Evolutionary conservation across 2,329 filamentous ascomycete species (phyloP).

Genomic region (Aspergillus neotritici): DNA sequence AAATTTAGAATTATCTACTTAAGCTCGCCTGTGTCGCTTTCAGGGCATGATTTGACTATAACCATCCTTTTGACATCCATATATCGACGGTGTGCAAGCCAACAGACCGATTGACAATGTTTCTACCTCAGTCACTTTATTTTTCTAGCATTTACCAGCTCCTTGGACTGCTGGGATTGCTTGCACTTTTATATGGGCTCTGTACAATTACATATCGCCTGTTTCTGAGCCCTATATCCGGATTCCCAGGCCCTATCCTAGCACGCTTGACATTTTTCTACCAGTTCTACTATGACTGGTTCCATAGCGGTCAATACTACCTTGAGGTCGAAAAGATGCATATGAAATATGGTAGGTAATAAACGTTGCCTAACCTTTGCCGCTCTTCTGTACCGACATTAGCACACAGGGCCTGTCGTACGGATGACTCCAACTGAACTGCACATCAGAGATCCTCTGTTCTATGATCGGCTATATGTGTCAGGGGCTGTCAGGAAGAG

Average conservation of each 20-base stretch:
- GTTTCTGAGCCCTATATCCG: background rate
- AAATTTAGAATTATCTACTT: too few relatives aligned
- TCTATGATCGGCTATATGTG: background rate
- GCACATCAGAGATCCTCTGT: background rate
- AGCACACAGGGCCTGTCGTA: background rate
- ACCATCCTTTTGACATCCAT: too few relatives aligned
- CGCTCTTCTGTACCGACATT: background rate
- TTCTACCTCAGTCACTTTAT: too few relatives aligned
- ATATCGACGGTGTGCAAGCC: too few relatives aligned
- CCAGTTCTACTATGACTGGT: conserved; percentile 2
- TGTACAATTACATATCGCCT: background rate
- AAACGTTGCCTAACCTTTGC: background rate
- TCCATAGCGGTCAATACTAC: conserved; percentile 1
- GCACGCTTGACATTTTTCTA: background rate
- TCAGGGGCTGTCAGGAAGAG: background rate
- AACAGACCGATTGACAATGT: too few relatives aligned
- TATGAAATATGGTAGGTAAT: background rate
- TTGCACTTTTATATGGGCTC: too few relatives aligned
- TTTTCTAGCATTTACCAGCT: too few relatives aligned
- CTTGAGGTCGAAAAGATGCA: background rate
- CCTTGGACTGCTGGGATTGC: too few relatives aligned
- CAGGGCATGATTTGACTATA: too few relatives aligned
- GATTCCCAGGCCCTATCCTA: background rate
- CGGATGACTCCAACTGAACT: conserved; percentile 1
- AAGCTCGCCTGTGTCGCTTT: too few relatives aligned